A percentile compares a stretch with the other conserved stretches of the same genome.
These are phyloP conservation scores for Byssoonygena ceratinophila DNA, from an alignment of 2,329 filamentous ascomycete species.

Conservation along the genomic window DNA sequence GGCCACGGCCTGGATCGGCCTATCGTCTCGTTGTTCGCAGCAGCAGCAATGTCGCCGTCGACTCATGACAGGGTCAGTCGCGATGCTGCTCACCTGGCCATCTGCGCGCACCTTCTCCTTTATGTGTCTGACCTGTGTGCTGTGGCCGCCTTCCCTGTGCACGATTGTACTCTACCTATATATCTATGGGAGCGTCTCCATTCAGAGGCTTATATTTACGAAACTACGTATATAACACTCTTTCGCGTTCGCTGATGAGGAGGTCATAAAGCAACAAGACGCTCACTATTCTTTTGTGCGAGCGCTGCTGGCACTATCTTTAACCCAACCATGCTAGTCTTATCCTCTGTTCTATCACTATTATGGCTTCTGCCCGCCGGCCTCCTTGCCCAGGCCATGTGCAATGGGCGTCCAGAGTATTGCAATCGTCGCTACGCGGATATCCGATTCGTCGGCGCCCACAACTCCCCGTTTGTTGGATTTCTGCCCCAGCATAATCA, in stretches of 20 bases:
- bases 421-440: conserved; percentile 51
- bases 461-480: conserved; percentile 57
- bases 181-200: no score
- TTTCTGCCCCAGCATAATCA: conserved; percentile 48
- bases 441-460: conserved; percentile 52
- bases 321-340: conserved; percentile 8
- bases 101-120: neutral
- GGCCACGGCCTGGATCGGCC: neutral
- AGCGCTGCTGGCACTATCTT: neutral
- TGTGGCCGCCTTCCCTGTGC: neutral
- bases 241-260: no score
- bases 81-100: neutral
- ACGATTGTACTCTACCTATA: neutral
- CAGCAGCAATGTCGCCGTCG: neutral
- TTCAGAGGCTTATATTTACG: no score
- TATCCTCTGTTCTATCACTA: conserved; percentile 1
- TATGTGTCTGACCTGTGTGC: neutral
- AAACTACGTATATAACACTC: neutral
- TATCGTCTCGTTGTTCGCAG: neutral
- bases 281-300: no score
- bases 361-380: conserved; percentile 5
- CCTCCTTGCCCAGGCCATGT: conserved; percentile 25
- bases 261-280: no score
- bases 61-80: conserved; percentile 6
- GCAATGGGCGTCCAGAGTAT: conserved; percentile 49